Evolutionary conservation across 2,329 filamentous ascomycete species (phyloP), one percentile per base, ranked within the genome.

Genomic region (Colletotrichum cuscutae): DNA sequence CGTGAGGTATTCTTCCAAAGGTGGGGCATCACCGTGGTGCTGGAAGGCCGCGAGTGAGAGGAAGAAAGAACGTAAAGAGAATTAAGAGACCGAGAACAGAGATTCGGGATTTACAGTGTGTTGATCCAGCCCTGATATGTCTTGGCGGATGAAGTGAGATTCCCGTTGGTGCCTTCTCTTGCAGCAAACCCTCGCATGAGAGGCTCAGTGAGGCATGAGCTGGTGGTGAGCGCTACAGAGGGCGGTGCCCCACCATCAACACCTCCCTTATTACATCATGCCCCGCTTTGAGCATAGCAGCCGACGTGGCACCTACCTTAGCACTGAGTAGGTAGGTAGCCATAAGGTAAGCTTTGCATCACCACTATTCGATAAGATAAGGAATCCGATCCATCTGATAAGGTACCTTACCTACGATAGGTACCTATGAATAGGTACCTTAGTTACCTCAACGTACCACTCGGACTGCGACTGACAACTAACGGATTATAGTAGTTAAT

Each of bases 241-340:
- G 32, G 70, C 59, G 54, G 26, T 12, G 66, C 66, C 70, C 70
- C 70, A 70, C 68, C 61, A 70, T 28, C 32, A n/a, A 32, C 28
- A 30, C 71, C 71, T 73, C 71, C 56, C 66, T 73, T 71, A 62
- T 73, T 73, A 73, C 71, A 73, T 73, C 71, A 73, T 73, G 61
- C 71, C 66, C 56, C 71, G 66, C 71, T 71, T 73, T 4, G 28
- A 65, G 71, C 71, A 71, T 65, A 64, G 58, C 22, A 53, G 46
- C 53, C 26, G 8, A 32, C 8, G 30, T 32, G 26, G 26, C 26
- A 26, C 26, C 26, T 26, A 26, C 26, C 26, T 26, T 26, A 26
- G 26, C 26, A 26, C 26, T 26, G 26, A 1, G 26, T 26, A 26
- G 26, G 26, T 26, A 26, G 26, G 26, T 26, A 26, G 26, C 26